These are phyloP conservation scores for Geum urbanum DNA, from an alignment of 306 rosid genomes.

Conservation along the genomic window DNA sequence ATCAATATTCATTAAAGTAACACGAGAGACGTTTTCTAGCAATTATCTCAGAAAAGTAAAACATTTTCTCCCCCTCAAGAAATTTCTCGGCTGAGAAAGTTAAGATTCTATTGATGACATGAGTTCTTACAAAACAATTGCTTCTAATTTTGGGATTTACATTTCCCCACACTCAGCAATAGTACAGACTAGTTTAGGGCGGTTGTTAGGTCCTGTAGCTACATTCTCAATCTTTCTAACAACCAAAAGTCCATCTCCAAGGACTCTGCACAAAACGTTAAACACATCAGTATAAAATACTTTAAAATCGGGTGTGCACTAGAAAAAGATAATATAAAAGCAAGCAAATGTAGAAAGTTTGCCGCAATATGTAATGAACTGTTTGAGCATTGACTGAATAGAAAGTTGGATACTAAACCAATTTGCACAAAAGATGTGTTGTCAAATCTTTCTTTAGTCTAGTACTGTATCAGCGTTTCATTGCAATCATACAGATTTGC, in stretches of 20 bases:
- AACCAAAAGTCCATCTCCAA: conserved; percentile 97
- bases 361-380: not conserved
- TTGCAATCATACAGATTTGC: not conserved
- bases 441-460: not conserved
- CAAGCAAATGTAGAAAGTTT: not conserved
- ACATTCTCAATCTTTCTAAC: conserved; percentile 96
- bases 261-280: conserved; percentile 67
- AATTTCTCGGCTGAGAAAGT: not conserved
- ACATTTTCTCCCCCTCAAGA: not conserved
- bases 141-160: conserved; percentile 33
- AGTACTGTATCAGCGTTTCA: not conserved
- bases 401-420: not conserved
- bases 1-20: no score
- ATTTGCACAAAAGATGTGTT: not conserved
- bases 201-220: conserved; percentile 86
- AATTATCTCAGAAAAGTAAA: not conserved
- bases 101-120: conserved; percentile 5
- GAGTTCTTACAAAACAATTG: not conserved
- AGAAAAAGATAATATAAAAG: not conserved
- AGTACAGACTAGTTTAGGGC: conserved; percentile 78
- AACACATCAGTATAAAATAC: not conserved
- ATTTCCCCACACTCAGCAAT: conserved; percentile 96
- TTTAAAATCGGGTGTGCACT: not conserved
- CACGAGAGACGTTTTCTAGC: no score
- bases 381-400: not conserved